phyloP scores from a whole-genome alignment of 495 filamentous ascomycete genomes.

The Xylaria curta region DNA sequence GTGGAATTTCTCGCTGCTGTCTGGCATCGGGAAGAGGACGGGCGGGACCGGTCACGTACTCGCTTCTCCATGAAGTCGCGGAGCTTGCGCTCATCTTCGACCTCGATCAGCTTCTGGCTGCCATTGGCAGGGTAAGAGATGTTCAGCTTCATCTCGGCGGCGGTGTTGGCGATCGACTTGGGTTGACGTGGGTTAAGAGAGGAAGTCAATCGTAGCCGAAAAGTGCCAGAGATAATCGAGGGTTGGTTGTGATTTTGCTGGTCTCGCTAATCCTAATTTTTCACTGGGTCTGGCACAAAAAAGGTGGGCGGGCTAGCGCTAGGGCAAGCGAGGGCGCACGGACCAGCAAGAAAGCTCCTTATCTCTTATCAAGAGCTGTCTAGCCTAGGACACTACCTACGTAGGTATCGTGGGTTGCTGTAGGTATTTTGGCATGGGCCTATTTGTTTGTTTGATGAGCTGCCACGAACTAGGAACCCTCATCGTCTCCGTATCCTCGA shows the following conservation, averaged over 20 bases:
- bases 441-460: neutral
- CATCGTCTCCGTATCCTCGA: neutral
- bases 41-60: constrained; percentile 30
- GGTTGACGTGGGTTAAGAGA: constrained; percentile 33
- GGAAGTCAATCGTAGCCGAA: constrained; percentile 37
- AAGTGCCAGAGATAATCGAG: constrained; percentile 28
- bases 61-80: constrained; percentile 65
- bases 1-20: constrained; percentile 9
- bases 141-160: constrained; percentile 85
- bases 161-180: constrained; percentile 40
- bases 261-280: constrained; percentile 44
- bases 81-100: constrained; percentile 93
- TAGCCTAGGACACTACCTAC: neutral
- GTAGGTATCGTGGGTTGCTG: neutral
- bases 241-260: constrained; percentile 36
- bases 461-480: neutral
- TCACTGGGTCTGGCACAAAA: constrained; percentile 32
- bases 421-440: neutral
- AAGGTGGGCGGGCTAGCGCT: constrained; percentile 36
- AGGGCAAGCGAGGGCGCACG: constrained; percentile 32
- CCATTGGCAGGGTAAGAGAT: constrained; percentile 98
- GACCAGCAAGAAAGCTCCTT: constrained; percentile 23
- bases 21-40: constrained; percentile 9
- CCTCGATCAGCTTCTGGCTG: constrained; percentile 97
- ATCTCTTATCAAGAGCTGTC: neutral